A percentile compares a stretch with the other conserved stretches of the same genome.
phyloP scores from a whole-genome alignment of 2,329 filamentous ascomycete species.

The Polychaeton citri region DNA sequence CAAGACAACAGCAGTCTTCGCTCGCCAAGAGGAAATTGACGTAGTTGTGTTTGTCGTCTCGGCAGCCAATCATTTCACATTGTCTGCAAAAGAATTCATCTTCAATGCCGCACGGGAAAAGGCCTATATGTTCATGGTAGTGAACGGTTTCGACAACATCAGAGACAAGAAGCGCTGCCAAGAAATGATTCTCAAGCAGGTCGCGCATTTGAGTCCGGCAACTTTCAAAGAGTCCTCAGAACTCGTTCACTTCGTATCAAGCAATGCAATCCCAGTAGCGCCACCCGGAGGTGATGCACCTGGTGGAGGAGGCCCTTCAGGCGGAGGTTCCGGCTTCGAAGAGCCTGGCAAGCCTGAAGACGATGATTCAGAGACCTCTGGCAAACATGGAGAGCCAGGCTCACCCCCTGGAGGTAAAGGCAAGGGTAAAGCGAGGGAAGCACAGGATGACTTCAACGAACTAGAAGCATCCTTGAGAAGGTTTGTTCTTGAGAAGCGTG shows the following conservation, averaged over 20 bases:
- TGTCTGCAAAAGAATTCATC: slow-evolving; percentile 96
- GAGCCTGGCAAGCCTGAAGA: slow-evolving; percentile 26
- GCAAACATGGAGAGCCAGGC: slow-evolving; percentile 36
- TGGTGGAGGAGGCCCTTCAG: slow-evolving; percentile 23
- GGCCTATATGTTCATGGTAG: slow-evolving; percentile 97
- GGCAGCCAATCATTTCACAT: slow-evolving; percentile 92
- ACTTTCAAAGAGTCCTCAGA: slow-evolving; percentile 88
- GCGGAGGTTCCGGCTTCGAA: slow-evolving; percentile 21
- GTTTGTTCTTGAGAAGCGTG: slow-evolving; percentile 91
- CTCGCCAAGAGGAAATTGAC: slow-evolving; percentile 94
- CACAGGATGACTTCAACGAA: slow-evolving; percentile 76
- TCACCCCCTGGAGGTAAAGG: slow-evolving; percentile 49
- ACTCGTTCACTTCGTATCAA: slow-evolving; percentile 94
- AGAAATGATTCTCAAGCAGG: slow-evolving; percentile 85
- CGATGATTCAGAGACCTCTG: slow-evolving; percentile 41
- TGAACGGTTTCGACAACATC: slow-evolving; percentile 93
- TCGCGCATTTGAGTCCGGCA: slow-evolving; percentile 72
- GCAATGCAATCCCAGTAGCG: slow-evolving; percentile 75
- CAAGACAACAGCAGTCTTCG: slow-evolving; percentile 94
- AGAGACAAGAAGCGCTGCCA: slow-evolving; percentile 82
- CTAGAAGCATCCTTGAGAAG: slow-evolving; percentile 78
- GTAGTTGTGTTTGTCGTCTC: slow-evolving; percentile 98
- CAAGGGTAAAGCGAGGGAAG: slow-evolving; percentile 65
- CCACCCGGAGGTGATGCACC: slow-evolving; percentile 46
- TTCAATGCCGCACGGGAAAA: slow-evolving; percentile 92